Conservation (phyloP, 345 rosid species). For the Bruguiera sexangula region DNA sequence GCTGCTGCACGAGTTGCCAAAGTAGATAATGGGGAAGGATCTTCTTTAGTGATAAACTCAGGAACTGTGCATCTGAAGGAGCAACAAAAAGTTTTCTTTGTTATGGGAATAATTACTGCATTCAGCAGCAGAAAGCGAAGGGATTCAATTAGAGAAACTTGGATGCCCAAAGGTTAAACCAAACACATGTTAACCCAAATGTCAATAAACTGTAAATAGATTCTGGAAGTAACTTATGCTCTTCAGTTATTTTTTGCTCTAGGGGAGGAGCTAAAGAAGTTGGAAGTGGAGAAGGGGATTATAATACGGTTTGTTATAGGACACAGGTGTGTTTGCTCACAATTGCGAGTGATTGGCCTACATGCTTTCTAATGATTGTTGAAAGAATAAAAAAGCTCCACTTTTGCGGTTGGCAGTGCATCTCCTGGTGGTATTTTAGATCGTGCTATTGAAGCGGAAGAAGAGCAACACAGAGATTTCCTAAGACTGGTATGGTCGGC, state of each 20-base stretch:
- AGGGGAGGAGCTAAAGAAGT: constrained; percentile 58
- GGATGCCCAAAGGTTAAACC: constrained; percentile 69
- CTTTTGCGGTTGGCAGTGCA: constrained; percentile 42
- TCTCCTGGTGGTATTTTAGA: constrained; percentile 66
- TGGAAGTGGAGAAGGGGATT: constrained; percentile 70
- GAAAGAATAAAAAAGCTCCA: not conserved
- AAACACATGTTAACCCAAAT: not conserved
- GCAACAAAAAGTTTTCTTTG: constrained; percentile 64
- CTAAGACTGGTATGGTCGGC: constrained; percentile 50
- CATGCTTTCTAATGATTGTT: constrained; percentile 4
- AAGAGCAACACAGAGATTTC: constrained; percentile 63
- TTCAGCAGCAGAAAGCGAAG: constrained; percentile 80
- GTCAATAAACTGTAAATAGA: not conserved
- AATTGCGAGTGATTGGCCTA: constrained; percentile 7
- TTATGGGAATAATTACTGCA: constrained; percentile 78
- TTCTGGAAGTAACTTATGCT: constrained; percentile 4
- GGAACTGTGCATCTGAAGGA: constrained; percentile 35
- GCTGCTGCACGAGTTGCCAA: constrained; percentile 71
- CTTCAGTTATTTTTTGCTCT: constrained; percentile 25
- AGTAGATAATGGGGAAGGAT: constrained; percentile 39
- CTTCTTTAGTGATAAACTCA: constrained; percentile 32
- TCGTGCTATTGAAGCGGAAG: constrained; percentile 68
- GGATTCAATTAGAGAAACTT: constrained; percentile 72
- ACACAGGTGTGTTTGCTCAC: constrained; percentile 46
- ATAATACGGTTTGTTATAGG: constrained; percentile 61